These are phyloP conservation scores for Wickerhamomyces kurtzmanii DNA, from an alignment of 805 yeast species.

Conservation along the genomic window DNA sequence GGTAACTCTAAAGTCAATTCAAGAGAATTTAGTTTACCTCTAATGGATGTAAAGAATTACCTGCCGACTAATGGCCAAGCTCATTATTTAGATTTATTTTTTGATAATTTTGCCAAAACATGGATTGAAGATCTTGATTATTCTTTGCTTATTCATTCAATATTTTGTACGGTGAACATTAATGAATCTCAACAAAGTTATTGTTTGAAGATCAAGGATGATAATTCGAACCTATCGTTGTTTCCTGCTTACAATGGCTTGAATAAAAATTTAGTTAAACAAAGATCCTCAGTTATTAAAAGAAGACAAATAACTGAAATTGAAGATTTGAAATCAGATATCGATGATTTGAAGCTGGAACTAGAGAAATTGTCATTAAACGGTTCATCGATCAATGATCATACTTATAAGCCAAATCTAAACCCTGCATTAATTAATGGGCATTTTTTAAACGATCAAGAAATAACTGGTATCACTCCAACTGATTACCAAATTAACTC, in stretches of 20 bases:
- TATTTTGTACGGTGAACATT: constrained; percentile 29
- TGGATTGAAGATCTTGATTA: constrained; percentile 27
- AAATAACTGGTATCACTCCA: too few species aligned
- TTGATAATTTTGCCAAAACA: constrained; percentile 29
- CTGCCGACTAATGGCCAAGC: constrained; percentile 2
- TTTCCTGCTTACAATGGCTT: constrained; percentile 16
- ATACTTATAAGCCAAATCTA: too few species aligned
- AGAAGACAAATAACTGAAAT: too few species aligned
- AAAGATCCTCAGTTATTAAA: too few species aligned
- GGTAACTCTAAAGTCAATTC: constrained; percentile 6
- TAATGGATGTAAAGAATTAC: constrained; percentile 3
- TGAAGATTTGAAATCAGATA: too few species aligned
- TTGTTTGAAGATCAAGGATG: constrained; percentile 28
- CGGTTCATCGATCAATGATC: too few species aligned
- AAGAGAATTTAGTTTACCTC: constrained; percentile 7
- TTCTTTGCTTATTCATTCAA: constrained; percentile 26
- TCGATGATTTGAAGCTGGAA: too few species aligned
- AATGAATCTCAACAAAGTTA: constrained; percentile 16
- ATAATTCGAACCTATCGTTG: constrained; percentile 17
- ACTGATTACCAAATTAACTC: too few species aligned
- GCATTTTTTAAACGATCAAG: too few species aligned
- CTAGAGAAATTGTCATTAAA: too few species aligned
- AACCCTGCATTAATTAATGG: too few species aligned
- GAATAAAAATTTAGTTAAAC: neutral
- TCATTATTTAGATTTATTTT: constrained; percentile 15